phyloP scores from a whole-genome alignment of 2,329 filamentous ascomycete species.

The Didymosphaeria variabile region DNA sequence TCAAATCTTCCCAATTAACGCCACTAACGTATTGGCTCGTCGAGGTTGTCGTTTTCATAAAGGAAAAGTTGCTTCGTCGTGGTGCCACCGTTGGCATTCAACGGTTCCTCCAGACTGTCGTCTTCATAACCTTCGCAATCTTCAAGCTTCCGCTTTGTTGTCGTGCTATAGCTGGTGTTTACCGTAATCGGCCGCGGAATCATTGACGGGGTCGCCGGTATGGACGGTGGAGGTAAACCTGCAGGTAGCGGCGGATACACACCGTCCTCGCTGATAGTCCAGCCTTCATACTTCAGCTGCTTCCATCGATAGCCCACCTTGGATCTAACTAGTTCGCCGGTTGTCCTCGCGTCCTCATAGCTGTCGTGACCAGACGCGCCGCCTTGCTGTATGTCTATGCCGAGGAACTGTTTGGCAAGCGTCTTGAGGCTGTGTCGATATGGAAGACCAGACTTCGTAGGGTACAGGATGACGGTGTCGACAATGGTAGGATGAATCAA shows the following conservation, averaged over 20 bases:
- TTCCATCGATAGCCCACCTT: constrained; percentile 77
- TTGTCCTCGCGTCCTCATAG: constrained; percentile 87
- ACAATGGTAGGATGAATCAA: constrained; percentile 86
- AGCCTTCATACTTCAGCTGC: constrained; percentile 71
- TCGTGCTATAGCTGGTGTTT: constrained; percentile 18
- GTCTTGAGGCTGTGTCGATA: constrained; percentile 79
- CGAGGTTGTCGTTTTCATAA: constrained; percentile 7
- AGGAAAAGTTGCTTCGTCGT: constrained; percentile 38
- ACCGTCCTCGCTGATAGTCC: constrained; percentile 56
- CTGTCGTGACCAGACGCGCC: constrained; percentile 81
- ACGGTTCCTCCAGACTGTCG: constrained; percentile 7
- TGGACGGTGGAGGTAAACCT: constrained; percentile 26
- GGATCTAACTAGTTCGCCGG: constrained; percentile 82
- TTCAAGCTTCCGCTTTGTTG: constrained; percentile 38
- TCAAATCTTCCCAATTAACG: not conserved
- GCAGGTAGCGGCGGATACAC: constrained; percentile 42
- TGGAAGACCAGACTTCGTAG: constrained; percentile 79
- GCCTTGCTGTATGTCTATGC: constrained; percentile 80
- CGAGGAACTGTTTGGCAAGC: constrained; percentile 74
- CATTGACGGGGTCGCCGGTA: constrained; percentile 26
- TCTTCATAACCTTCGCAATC: constrained; percentile 19
- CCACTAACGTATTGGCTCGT: not conserved
- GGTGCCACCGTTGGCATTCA: constrained; percentile 18
- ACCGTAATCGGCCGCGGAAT: constrained; percentile 24
- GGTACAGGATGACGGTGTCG: constrained; percentile 86